These are phyloP conservation scores for Acorus calamus DNA, from an alignment of 106 monocot species.

Conservation along the genomic window DNA sequence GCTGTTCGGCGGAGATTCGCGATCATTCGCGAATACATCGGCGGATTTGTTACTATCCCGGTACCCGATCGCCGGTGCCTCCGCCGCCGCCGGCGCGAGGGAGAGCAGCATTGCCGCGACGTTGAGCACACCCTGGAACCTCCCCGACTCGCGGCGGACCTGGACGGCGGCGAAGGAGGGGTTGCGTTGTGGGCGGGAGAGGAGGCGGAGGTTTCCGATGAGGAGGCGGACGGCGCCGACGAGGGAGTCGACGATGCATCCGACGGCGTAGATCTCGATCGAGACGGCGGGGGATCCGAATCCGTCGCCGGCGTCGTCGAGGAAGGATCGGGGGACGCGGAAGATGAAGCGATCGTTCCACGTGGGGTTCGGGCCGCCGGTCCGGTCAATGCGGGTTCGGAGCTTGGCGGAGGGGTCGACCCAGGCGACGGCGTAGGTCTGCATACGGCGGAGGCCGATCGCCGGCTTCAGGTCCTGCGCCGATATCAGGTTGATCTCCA, in stretches of 20 bases:
- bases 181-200: constrained; percentile 8
- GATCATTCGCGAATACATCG: too few species aligned
- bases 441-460: constrained; percentile 13
- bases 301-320: constrained; percentile 1
- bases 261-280: constrained; percentile 20
- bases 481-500: constrained; percentile 67
- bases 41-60: too few species aligned
- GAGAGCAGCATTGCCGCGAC: constrained; percentile 32
- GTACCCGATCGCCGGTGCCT: constrained; percentile 26
- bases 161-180: constrained; percentile 46
- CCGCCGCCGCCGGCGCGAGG: constrained; percentile 18
- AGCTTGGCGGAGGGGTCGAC: constrained; percentile 44
- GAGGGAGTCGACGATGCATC: constrained; percentile 23
- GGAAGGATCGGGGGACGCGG: constrained; percentile 11
- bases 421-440: constrained; percentile 53
- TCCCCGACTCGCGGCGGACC: constrained; percentile 64
- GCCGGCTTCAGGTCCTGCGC: constrained; percentile 50
- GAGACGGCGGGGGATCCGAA: constrained; percentile 17
- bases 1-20: too few species aligned
- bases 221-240: constrained; percentile 34
- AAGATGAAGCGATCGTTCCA: constrained; percentile 52
- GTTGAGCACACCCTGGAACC: constrained; percentile 63
- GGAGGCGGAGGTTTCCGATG: constrained; percentile 30
- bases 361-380: constrained; percentile 43
- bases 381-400: constrained; percentile 38